A percentile compares a stretch with the other conserved stretches of the same genome.
These are phyloP conservation scores for Chromosphaera perkinsii DNA, from an alignment of 208 protist genomes.

Conservation along the genomic window DNA sequence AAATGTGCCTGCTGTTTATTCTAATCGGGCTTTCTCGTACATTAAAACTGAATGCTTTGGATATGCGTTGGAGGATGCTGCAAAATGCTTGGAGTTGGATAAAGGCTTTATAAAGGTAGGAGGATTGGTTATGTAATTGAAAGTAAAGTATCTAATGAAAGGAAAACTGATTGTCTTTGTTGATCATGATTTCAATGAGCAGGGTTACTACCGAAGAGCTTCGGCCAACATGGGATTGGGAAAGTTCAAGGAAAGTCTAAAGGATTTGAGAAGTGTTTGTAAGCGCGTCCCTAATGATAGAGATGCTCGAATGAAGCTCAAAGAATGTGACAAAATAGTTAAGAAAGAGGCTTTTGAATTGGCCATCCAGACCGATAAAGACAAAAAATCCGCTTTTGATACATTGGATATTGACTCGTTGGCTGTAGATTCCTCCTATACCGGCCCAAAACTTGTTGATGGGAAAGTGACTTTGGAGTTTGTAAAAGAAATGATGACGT, in stretches of 20 bases:
- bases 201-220: conserved; percentile 91
- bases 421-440: conserved; percentile 40
- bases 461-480: conserved; percentile 56
- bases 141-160: not conserved
- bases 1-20: conserved; percentile 71
- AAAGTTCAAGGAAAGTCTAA: conserved; percentile 87
- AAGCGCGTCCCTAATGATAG: conserved; percentile 77
- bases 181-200: not conserved
- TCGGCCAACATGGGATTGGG: conserved; percentile 81
- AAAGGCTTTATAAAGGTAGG: conserved; percentile 78
- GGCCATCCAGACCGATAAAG: conserved; percentile 72
- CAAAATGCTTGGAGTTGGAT: conserved; percentile 78
- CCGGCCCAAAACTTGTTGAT: conserved; percentile 43
- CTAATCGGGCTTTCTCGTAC: conserved; percentile 87
- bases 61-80: conserved; percentile 80
- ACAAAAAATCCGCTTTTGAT: conserved; percentile 55
- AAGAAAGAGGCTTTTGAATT: conserved; percentile 82
- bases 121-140: conserved; percentile 5
- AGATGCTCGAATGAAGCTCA: conserved; percentile 78
- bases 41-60: conserved; percentile 78
- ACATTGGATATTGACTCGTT: conserved; percentile 47
- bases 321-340: conserved; percentile 83
- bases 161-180: not conserved
- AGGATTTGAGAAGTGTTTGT: conserved; percentile 54
- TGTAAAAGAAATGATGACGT: conserved; percentile 50